Percentiles rank a stretch among this genome's conserved stretches.
Conservation (phyloP, 164 flowering plant genomes). For the Magnolia changhungtana region DNA sequence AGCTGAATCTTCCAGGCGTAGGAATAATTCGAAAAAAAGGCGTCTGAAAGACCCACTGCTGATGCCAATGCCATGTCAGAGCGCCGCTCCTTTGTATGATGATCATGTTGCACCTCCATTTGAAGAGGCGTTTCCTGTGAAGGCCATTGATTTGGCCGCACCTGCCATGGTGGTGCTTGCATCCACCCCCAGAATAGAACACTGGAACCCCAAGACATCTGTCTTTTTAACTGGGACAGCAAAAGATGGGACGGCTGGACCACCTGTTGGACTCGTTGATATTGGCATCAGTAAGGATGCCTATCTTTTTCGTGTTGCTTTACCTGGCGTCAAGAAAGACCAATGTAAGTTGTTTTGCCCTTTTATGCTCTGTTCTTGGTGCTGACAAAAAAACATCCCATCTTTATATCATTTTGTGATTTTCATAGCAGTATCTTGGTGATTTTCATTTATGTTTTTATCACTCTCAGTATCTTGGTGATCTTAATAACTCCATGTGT, state of each 20-base stretch:
- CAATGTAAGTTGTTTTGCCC: constrained; percentile 19
- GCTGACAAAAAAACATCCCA: background rate
- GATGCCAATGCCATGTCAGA: constrained; percentile 5
- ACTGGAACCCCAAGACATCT: constrained; percentile 8
- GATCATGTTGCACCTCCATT: background rate
- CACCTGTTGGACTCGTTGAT: constrained; percentile 57
- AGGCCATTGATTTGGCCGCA: constrained; percentile 1
- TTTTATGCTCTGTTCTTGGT: background rate
- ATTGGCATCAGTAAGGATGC: constrained; percentile 50
- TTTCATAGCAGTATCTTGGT: background rate
- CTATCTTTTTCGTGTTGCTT: constrained; percentile 57
- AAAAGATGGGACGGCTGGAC: constrained; percentile 39
- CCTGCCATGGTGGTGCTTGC: constrained; percentile 14
- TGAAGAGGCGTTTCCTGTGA: constrained; percentile 1
- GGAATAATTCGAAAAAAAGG: constrained; percentile 3
- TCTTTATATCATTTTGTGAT: background rate
- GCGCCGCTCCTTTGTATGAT: background rate
- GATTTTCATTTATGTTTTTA: background rate
- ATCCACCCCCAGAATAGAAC: constrained; percentile 5
- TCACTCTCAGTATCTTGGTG: background rate
- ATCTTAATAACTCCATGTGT: no score
- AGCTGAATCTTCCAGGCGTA: background rate
- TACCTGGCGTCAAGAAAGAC: constrained; percentile 61
- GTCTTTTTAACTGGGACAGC: constrained; percentile 46
- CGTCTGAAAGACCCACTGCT: background rate